Conservation (phyloP, 495 filamentous ascomycete species). For the Aspergillus baeticus region DNA sequence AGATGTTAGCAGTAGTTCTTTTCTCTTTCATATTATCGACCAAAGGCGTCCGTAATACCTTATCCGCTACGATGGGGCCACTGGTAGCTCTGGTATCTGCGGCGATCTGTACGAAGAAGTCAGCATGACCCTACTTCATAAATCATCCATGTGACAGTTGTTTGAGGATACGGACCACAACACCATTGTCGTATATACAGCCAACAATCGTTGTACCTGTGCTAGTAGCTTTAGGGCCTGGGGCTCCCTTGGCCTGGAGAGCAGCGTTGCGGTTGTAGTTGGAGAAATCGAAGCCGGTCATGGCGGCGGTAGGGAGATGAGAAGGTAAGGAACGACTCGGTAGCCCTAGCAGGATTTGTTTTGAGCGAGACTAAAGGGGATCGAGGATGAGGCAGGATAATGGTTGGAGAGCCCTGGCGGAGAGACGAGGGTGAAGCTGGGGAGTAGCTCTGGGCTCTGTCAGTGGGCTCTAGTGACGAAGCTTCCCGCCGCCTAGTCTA, state of each 20-base stretch:
- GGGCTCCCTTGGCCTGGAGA: conserved; percentile 88
- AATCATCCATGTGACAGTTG: neutral
- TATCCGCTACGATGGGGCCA: conserved; percentile 98
- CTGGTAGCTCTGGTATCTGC: conserved; percentile 98
- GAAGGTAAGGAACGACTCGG: neutral
- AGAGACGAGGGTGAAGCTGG: conserved; percentile 21
- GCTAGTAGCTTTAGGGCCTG: conserved; percentile 94
- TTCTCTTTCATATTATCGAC: neutral
- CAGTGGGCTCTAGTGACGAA: conserved; percentile 44
- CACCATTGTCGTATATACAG: conserved; percentile 93
- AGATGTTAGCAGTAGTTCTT: neutral
- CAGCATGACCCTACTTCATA: neutral
- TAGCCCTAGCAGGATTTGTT: neutral
- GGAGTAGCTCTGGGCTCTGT: neutral
- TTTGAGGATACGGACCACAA: conserved; percentile 64
- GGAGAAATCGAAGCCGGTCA: conserved; percentile 99
- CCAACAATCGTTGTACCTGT: conserved; percentile 99
- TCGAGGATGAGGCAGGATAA: conserved; percentile 8
- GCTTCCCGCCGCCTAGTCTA: conserved; percentile 40
- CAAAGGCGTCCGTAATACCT: conserved; percentile 49
- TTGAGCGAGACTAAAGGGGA: neutral
- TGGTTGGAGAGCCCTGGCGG: conserved; percentile 25
- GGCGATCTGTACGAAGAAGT: conserved; percentile 63
- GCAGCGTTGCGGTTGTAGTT: conserved; percentile 98
- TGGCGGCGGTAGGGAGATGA: conserved; percentile 46